Conservation (phyloP, 2,329 filamentous ascomycete genomes). For the Eurotiales sp. region DNA sequence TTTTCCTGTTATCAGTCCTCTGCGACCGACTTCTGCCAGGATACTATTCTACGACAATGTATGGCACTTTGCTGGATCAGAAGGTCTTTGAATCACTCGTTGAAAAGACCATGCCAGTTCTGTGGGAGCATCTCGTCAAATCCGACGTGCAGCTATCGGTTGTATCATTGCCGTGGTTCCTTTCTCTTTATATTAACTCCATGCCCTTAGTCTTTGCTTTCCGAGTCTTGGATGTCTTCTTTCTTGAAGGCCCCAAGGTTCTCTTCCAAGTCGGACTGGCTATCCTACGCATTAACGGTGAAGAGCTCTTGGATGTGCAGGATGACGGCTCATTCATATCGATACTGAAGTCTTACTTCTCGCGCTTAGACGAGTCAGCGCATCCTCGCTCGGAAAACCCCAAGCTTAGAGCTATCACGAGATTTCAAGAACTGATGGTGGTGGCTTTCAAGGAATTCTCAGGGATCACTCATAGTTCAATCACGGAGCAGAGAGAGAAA, state of each 20-base stretch:
- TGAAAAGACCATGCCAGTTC: constrained; percentile 97
- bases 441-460: constrained; percentile 98
- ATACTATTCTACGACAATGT: constrained; percentile 99
- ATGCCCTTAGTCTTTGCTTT: constrained; percentile 99
- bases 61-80: constrained; percentile 92
- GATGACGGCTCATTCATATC: constrained; percentile 98
- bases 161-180: constrained; percentile 94
- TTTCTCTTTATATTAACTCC: constrained; percentile 97
- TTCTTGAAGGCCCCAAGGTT: constrained; percentile 95
- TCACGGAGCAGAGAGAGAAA: constrained; percentile 81
- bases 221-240: constrained; percentile 94
- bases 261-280: constrained; percentile 94
- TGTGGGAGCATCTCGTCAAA: constrained; percentile 97
- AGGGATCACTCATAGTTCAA: constrained; percentile 87
- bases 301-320: constrained; percentile 85
- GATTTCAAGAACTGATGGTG: constrained; percentile 98
- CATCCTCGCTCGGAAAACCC: constrained; percentile 94
- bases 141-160: constrained; percentile 96
- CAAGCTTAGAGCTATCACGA: constrained; percentile 87
- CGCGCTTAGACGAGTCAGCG: constrained; percentile 87
- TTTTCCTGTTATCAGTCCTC: constrained; percentile 84
- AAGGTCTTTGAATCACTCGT: constrained; percentile 96
- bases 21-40: constrained; percentile 92
- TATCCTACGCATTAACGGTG: constrained; percentile 95
- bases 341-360: constrained; percentile 91